These are phyloP conservation scores for Strigomonas galati DNA, from an alignment of 208 protist species.

Conservation along the genomic window DNA sequence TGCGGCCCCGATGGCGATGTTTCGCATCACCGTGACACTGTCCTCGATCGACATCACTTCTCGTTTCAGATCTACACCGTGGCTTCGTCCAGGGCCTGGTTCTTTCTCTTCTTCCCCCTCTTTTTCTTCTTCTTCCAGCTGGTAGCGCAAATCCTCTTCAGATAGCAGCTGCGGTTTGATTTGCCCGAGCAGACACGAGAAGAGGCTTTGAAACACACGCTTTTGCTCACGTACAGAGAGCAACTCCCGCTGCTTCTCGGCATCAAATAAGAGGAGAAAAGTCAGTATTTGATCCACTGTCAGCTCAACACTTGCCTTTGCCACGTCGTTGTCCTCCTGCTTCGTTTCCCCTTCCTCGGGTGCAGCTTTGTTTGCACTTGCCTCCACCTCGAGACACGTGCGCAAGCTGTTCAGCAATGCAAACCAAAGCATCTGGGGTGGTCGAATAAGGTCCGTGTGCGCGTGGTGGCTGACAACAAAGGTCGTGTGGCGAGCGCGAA, in stretches of 20 bases:
- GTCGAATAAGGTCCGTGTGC: slow-evolving; percentile 16
- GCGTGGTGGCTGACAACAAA: slow-evolving; percentile 15
- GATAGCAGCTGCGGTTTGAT: neutral
- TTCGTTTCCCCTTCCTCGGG: neutral
- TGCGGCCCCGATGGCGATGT: slow-evolving; percentile 20
- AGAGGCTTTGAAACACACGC: neutral
- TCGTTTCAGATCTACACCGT: too few relatives aligned
- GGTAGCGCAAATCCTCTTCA: neutral
- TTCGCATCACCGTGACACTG: slow-evolving; percentile 30
- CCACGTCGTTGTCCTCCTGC: too few relatives aligned
- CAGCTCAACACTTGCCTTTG: slow-evolving; percentile 9
- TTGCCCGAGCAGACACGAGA: neutral
- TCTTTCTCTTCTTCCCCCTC: too few relatives aligned
- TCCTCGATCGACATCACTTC: slow-evolving; percentile 14
- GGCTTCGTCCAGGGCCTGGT: too few relatives aligned
- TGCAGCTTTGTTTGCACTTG: neutral
- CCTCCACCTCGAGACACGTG: neutral
- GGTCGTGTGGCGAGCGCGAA: slow-evolving; percentile 26
- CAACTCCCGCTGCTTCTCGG: neutral
- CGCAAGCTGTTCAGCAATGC: slow-evolving; percentile 52
- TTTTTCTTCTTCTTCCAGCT: neutral
- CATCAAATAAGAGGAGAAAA: neutral
- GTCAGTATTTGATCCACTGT: neutral
- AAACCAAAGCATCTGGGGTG: slow-evolving; percentile 47
- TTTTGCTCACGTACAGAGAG: neutral